Conservation (phyloP, 1,139 yeast genomes). For the Blastobotrys aristatus region DNA sequence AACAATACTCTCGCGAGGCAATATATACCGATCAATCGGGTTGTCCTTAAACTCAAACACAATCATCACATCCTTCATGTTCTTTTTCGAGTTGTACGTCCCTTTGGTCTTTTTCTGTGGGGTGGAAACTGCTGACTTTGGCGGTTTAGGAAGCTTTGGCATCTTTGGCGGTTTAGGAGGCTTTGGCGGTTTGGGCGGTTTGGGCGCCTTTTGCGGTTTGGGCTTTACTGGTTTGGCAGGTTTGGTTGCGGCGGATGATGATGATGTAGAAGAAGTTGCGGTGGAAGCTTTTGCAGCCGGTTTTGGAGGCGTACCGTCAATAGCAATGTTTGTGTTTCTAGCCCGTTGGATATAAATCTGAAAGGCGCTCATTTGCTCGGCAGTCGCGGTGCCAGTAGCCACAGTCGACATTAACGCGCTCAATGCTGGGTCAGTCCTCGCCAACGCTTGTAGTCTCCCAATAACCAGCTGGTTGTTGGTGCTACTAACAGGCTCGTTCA, state of each 20-base stretch:
- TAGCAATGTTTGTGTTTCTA: slow-evolving; percentile 60
- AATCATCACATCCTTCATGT: slow-evolving; percentile 58
- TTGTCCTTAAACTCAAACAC: slow-evolving; percentile 83
- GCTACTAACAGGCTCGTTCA: slow-evolving; percentile 16
- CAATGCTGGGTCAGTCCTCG: slow-evolving; percentile 62
- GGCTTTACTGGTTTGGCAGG: background rate
- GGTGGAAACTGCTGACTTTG: slow-evolving; percentile 19
- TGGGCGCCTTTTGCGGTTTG: slow-evolving; percentile 4
- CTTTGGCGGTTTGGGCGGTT: slow-evolving; percentile 11
- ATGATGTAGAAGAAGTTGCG: background rate
- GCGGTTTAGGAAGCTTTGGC: slow-evolving; percentile 24
- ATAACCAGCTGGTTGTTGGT: slow-evolving; percentile 71
- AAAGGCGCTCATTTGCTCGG: slow-evolving; percentile 66
- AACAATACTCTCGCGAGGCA: slow-evolving; percentile 72
- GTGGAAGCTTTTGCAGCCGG: background rate
- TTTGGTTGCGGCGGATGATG: background rate
- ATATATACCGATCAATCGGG: slow-evolving; percentile 62
- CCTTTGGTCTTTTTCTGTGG: slow-evolving; percentile 21
- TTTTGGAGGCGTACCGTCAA: slow-evolving; percentile 6
- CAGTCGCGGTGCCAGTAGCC: slow-evolving; percentile 72
- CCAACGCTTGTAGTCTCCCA: slow-evolving; percentile 73
- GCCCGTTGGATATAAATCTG: slow-evolving; percentile 76
- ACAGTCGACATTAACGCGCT: slow-evolving; percentile 73
- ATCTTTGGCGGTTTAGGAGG: slow-evolving; percentile 12
- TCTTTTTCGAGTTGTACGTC: slow-evolving; percentile 26